Percentiles rank a stretch among this genome's conserved stretches.
phyloP scores from a whole-genome alignment of 1,284 basidiomycete genomes.

The Microbotryomycetes sp. region DNA sequence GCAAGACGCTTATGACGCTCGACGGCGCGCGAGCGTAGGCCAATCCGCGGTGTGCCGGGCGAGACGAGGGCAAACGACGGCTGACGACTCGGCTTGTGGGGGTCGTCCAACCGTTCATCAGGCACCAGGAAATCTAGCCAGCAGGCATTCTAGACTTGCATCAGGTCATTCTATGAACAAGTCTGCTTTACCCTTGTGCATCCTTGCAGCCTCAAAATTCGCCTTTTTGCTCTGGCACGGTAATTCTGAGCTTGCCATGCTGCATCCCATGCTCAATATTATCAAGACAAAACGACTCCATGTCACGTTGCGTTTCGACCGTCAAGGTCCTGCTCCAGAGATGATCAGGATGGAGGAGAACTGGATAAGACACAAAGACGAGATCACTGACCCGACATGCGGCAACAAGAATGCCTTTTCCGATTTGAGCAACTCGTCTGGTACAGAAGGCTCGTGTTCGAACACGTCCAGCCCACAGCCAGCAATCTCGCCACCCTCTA shows the following conservation, averaged over 20 bases:
- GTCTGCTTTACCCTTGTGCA: no score
- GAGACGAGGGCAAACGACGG: not conserved
- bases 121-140: no score
- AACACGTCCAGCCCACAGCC: slow-evolving; percentile 24
- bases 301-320: slow-evolving; percentile 40
- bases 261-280: slow-evolving; percentile 37
- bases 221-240: slow-evolving; percentile 38
- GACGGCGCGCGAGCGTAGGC: slow-evolving; percentile 11
- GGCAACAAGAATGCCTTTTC: not conserved
- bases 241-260: slow-evolving; percentile 36
- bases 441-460: slow-evolving; percentile 29
- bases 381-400: not conserved
- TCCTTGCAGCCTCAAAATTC: slow-evolving; percentile 14
- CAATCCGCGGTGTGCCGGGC: slow-evolving; percentile 1
- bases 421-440: slow-evolving; percentile 42
- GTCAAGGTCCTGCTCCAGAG: slow-evolving; percentile 44
- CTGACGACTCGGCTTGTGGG: slow-evolving; percentile 12
- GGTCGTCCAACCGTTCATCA: slow-evolving; percentile 18
- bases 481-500: slow-evolving; percentile 9
- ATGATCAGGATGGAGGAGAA: not conserved
- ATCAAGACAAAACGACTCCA: slow-evolving; percentile 40
- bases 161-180: no score
- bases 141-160: no score
- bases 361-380: not conserved
- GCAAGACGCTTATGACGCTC: slow-evolving; percentile 1